Evolutionary conservation across 2,329 filamentous ascomycete species (phyloP), one percentile per base, ranked within the genome.

Genomic region (Mycosphaerella arachidis): DNA sequence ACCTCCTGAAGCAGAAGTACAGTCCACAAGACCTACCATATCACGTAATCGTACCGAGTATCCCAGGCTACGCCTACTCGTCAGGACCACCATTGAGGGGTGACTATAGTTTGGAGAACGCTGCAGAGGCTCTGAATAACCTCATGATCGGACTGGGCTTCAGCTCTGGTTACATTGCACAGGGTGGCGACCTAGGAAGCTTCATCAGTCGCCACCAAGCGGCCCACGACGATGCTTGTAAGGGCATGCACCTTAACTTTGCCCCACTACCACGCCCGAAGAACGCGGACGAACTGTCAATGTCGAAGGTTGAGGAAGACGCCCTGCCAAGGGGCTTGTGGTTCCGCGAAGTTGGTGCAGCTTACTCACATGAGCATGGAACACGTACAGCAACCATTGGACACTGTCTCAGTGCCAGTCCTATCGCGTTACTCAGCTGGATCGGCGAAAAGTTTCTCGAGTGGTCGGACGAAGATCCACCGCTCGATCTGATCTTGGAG

Each of bases 341-440:
- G 3, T 85, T 81, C 68, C 56, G 65, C 2, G 59, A 69, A 0
- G 72, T 68, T 1, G 84, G 81, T 0, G 68, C 64, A 10, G 82
- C 78, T 0, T 88, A 86, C 66, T 76, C 78, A 0, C 55, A 75
- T 0, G 76, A 81, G 67, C 85, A 87, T 56, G 81, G 75, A 1
- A 84, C 82, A 0, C 72, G 80, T 8, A 81, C 84, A 0, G 75
- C 78, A 0, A 87, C 84, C 0, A 81, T 86, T 48, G 83, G 84
- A 0, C 75, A 85, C 5, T 80, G 77, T 0, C 70, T 87, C 1
- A 74, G 78, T 3, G 74, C 80, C 4, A 84, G 75, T 35, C 85
- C 85, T 0, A 62, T 87, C 1, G 81, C 83, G 0, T 67, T 87
- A 20, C 75, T 88, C 1, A 77, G 80, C 6, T 88, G 84, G 79